Evolutionary conservation across 1,284 basidiomycete species (phyloP).

Genomic region (Cutaneotrichosporon cutaneum): DNA sequence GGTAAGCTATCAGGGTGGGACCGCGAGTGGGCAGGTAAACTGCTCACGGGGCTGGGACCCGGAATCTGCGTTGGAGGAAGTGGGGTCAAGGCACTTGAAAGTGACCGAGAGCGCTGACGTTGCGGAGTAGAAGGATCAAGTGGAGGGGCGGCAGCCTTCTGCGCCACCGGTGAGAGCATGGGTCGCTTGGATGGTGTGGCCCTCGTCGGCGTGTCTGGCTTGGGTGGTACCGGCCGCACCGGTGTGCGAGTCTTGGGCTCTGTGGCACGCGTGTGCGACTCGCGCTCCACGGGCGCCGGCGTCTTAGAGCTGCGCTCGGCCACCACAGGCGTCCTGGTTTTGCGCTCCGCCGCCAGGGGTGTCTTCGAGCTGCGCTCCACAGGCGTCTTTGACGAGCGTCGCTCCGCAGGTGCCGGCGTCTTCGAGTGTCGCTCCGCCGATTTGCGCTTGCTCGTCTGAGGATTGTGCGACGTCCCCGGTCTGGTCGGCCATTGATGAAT

Average conservation of each 20-base stretch:
- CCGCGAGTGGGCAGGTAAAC: background rate
- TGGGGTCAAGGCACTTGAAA: constrained; percentile 2
- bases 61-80: constrained; percentile 2
- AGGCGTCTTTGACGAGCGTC: background rate
- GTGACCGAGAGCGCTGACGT: background rate
- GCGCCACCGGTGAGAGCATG: background rate
- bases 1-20: background rate
- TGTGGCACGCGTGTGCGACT: background rate
- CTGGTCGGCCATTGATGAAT: constrained; percentile 26
- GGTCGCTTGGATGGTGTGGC: background rate
- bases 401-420: background rate
- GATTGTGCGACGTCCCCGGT: constrained; percentile 3
- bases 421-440: background rate
- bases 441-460: background rate
- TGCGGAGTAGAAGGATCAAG: background rate
- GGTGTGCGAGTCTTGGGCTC: background rate
- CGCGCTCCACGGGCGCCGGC: background rate
- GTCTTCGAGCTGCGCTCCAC: background rate
- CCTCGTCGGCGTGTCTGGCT: background rate
- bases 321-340: background rate
- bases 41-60: background rate
- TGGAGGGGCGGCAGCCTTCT: background rate
- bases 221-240: background rate
- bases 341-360: background rate
- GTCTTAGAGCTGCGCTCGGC: background rate